These are phyloP conservation scores for Chimonanthus salicifolius DNA, from an alignment of 164 flowering plant genomes.

Conservation along the genomic window DNA sequence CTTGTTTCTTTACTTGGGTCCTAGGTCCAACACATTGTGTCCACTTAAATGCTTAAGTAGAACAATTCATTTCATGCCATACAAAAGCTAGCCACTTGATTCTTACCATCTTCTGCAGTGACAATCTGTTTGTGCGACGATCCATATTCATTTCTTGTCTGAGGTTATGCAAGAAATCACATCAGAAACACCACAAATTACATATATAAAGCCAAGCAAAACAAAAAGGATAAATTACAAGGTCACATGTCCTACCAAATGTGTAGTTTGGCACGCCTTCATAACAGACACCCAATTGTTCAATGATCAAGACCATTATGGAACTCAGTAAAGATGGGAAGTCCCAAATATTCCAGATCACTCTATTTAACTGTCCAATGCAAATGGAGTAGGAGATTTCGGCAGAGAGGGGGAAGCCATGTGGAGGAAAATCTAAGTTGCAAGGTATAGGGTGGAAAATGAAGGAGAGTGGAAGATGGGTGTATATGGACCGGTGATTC, in stretches of 20 bases:
- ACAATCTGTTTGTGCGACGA: neutral
- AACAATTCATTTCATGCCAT: no score
- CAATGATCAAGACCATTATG: neutral
- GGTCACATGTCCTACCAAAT: neutral
- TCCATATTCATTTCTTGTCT: neutral
- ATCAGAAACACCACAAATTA: neutral
- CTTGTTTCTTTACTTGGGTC: neutral
- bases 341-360: neutral
- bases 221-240: neutral
- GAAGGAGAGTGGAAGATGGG: no score
- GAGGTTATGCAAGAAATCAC: neutral
- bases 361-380: neutral
- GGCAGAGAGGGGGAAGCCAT: neutral
- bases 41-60: neutral
- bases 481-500: no score
- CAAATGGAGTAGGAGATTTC: neutral
- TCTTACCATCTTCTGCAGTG: neutral
- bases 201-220: neutral
- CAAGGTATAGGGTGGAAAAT: no score
- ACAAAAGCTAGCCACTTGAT: neutral
- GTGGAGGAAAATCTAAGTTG: neutral
- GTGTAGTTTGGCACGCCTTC: neutral
- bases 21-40: neutral
- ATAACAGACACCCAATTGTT: neutral
- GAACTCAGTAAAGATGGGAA: neutral